These are phyloP conservation scores for Iberis pinnata DNA, from an alignment of 345 rosid genomes.

Conservation along the genomic window DNA sequence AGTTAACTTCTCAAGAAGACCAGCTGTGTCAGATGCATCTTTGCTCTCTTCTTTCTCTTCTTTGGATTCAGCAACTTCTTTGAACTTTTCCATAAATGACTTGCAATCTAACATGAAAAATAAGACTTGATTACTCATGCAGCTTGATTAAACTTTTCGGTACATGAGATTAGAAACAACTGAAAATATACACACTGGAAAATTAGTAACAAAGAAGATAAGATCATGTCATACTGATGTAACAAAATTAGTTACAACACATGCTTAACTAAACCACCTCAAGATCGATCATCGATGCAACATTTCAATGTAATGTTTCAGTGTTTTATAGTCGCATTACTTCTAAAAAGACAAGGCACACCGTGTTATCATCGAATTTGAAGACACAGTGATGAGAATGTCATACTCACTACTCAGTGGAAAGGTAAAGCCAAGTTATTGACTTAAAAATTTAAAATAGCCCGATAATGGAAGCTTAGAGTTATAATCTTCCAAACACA, in stretches of 20 bases:
- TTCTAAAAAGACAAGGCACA: no score
- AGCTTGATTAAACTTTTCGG: not conserved
- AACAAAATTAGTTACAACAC: no score
- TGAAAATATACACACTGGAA: not conserved
- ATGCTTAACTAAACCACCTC: no score
- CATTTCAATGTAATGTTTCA: no score
- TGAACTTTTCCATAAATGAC: constrained; percentile 64
- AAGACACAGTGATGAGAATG: no score
- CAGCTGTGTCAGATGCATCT: constrained; percentile 71
- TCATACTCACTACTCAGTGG: not conserved
- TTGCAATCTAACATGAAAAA: constrained; percentile 56
- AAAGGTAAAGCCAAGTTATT: not conserved
- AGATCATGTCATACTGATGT: no score
- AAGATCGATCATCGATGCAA: no score
- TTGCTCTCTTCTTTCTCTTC: constrained; percentile 50
- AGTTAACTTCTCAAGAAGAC: constrained; percentile 57
- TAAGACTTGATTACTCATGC: not conserved
- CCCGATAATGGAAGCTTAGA: not conserved
- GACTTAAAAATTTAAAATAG: not conserved
- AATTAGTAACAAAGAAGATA: no score
- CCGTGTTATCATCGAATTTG: no score
- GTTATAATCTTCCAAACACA: not conserved
- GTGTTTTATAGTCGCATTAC: no score
- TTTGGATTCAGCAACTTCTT: constrained; percentile 68
- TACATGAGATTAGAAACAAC: not conserved